Evolutionary conservation across 441 rosid species (phyloP), one percentile per base, ranked within the genome.

Genomic region (Pelargonium cotyledonis): DNA sequence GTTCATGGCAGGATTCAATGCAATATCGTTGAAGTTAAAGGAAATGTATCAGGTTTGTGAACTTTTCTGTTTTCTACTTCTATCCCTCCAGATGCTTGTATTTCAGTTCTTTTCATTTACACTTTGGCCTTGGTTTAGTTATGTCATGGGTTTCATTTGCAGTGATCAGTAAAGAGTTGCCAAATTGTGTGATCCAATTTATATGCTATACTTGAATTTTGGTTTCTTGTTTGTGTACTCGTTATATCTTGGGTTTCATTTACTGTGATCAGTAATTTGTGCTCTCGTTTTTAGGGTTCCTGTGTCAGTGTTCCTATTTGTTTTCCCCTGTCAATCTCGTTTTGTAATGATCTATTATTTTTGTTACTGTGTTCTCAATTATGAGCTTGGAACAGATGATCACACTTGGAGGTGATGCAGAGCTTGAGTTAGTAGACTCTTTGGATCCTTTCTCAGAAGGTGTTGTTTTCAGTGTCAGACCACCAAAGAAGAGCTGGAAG

Each of bases 401-500:
- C 79, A 95, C 99, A 4, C 95, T 95, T 3, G 98, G 99, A 75
- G 97, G 98, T 26, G 99, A 92, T 82, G 97, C 99, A 57, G 98
- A 95, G 72, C 98, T 95, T 53, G 99, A 95, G 80, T 83, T 92
- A n/a, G 98, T 95, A 44, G 99, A 95, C 80, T 92, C 98, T 47
- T 82, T 95, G 72, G 99, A 95, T 84, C 98, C 99, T 41, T 95
- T 92, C 79, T 92, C 97, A 23, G 98, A 92, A 85, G 98, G 99
- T 65, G 95, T 92, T 72, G 98, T 95, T 68, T 92, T 95, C 84
- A 95, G 97, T 75, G 97, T 95, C 51, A 86, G 99, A 79, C 98
- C 99, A n/a, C 99, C 99, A 7, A 95, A 95, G 82, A 95, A 95
- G 72, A 93, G 97, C 83, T 92, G 99, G 98, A 95, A 92, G 80